Percentiles rank a stretch among this genome's conserved stretches.
Conservation (phyloP, 805 yeast genomes). For the Zygosaccharomyces lentus region DNA sequence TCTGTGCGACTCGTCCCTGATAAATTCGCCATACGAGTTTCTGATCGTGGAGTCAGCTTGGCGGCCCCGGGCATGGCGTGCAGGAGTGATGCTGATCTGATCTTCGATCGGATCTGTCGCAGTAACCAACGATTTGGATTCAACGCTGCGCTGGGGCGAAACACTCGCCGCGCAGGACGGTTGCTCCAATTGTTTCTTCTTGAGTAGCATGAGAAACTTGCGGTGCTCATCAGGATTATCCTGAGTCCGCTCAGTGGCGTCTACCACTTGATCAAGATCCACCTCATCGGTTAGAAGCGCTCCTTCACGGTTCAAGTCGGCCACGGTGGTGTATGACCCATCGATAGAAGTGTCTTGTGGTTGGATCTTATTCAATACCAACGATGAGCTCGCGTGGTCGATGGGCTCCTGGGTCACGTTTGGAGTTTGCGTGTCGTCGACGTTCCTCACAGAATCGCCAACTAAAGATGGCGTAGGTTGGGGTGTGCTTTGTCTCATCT, state of each 20-base stretch:
- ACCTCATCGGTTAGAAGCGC: constrained; percentile 35
- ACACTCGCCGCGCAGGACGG: constrained; percentile 7
- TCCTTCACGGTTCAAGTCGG: constrained; percentile 34
- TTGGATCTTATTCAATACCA: constrained; percentile 16
- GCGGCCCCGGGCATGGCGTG: constrained; percentile 2
- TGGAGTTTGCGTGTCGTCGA: constrained; percentile 23
- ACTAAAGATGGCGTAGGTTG: constrained; percentile 26
- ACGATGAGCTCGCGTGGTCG: constrained; percentile 9
- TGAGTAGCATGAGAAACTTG: constrained; percentile 12
- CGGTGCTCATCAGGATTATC: constrained; percentile 18
- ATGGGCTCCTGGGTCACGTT: constrained; percentile 19
- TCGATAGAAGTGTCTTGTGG: constrained; percentile 12
- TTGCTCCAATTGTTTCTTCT: constrained; percentile 14
- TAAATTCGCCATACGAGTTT: constrained; percentile 32
- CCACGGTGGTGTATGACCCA: constrained; percentile 30
- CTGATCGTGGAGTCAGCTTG: constrained; percentile 19
- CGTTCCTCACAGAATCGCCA: constrained; percentile 30
- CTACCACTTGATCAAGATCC: constrained; percentile 29
- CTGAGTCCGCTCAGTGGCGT: constrained; percentile 20
- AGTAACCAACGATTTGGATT: constrained; percentile 24
- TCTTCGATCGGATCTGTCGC: constrained; percentile 29
- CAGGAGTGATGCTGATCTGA: constrained; percentile 15
- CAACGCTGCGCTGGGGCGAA: constrained; percentile 15
- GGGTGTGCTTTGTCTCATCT: constrained; percentile 2
- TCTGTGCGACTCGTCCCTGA: constrained; percentile 27